Conservation (phyloP, 345 rosid species). For the Toxicodendron radicans region DNA sequence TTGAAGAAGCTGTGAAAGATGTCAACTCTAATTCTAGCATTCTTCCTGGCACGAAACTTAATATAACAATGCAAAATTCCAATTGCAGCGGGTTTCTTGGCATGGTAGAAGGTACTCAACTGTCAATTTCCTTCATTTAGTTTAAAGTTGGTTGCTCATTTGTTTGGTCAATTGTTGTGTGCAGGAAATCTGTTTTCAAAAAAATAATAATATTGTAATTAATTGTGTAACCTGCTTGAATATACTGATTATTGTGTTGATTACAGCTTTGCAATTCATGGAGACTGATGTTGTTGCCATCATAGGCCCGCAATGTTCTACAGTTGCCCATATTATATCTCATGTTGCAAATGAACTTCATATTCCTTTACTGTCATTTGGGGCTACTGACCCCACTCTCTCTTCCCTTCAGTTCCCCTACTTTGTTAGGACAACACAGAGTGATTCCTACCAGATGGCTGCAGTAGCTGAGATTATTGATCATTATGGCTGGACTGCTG, state of each 20-base stretch:
- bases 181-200: neutral
- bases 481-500: constrained; percentile 77
- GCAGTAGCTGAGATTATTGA: constrained; percentile 77
- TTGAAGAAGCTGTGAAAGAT: constrained; percentile 85
- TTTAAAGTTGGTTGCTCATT: constrained; percentile 13
- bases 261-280: constrained; percentile 80
- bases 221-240: neutral
- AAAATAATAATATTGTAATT: neutral
- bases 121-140: neutral
- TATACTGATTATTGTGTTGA: constrained; percentile 19
- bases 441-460: constrained; percentile 80
- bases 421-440: constrained; percentile 74
- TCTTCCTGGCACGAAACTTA: constrained; percentile 58
- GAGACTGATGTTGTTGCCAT: constrained; percentile 73
- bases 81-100: constrained; percentile 88
- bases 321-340: constrained; percentile 69
- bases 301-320: constrained; percentile 89
- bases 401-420: constrained; percentile 82
- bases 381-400: constrained; percentile 89
- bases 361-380: constrained; percentile 80
- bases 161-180: constrained; percentile 8
- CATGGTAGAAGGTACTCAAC: constrained; percentile 75
- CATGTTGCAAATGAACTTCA: constrained; percentile 76
- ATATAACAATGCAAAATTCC: constrained; percentile 47
- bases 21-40: constrained; percentile 67